These are phyloP conservation scores for Articulospora tetracladia DNA, from an alignment of 495 filamentous ascomycete genomes.

Conservation along the genomic window DNA sequence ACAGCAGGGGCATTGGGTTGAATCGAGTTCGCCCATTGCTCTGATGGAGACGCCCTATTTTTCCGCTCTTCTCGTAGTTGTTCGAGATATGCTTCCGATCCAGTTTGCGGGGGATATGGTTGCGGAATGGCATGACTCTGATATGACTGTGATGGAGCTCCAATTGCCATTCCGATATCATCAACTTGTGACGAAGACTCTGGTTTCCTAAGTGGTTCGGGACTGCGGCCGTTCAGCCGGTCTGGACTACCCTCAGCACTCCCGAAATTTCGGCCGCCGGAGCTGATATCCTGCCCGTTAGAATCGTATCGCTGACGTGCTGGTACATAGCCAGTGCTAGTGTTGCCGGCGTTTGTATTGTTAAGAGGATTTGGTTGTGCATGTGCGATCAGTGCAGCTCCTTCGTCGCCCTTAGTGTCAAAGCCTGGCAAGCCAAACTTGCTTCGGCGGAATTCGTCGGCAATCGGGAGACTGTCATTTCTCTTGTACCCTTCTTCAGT, in stretches of 20 bases:
- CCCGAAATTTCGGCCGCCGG: conserved; percentile 6
- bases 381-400: conserved; percentile 41
- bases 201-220: conserved; percentile 10
- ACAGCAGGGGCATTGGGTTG: conserved; percentile 6
- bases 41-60: conserved; percentile 8
- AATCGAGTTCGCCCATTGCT: conserved; percentile 18
- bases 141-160: conserved; percentile 25
- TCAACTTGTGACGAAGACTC: neutral
- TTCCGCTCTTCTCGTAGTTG: conserved; percentile 11
- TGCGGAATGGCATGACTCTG: conserved; percentile 18
- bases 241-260: conserved; percentile 10
- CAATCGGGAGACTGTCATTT: conserved; percentile 37
- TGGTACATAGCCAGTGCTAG: conserved; percentile 23
- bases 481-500: conserved; percentile 25
- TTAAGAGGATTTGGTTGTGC: conserved; percentile 41
- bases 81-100: conserved; percentile 14
- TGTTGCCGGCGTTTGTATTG: conserved; percentile 19
- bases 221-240: conserved; percentile 11
- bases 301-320: conserved; percentile 20
- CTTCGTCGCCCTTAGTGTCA: conserved; percentile 31
- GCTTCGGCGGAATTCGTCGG: conserved; percentile 39
- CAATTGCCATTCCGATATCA: conserved; percentile 24
- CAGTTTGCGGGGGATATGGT: conserved; percentile 16
- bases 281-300: conserved; percentile 20
- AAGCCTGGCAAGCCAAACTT: conserved; percentile 26